Evolutionary conservation across 352 stramenopile species (phyloP).

Genomic region (Pythium utonaiense): DNA sequence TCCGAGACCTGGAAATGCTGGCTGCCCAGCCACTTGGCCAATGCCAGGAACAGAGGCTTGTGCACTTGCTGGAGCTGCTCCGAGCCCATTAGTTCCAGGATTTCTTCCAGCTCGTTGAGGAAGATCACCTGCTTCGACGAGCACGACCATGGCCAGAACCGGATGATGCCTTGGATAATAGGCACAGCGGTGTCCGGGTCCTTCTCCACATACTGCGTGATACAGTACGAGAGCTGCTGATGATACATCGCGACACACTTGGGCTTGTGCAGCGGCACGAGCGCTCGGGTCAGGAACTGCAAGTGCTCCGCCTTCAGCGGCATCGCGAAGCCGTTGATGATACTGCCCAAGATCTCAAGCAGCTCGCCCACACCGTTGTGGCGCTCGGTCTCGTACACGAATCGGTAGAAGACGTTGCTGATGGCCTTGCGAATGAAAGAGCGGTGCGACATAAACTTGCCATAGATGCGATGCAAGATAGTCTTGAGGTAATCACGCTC

Average conservation of each 20-base stretch:
- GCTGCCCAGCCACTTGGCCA: conserved; percentile 87
- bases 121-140: conserved; percentile 92
- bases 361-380: conserved; percentile 96
- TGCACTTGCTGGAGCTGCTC: conserved; percentile 79
- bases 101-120: conserved; percentile 98
- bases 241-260: conserved; percentile 95
- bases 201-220: conserved; percentile 99
- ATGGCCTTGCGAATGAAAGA: conserved; percentile 98
- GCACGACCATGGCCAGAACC: conserved; percentile 93
- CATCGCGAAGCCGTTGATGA: conserved; percentile 99
- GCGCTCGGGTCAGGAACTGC: conserved; percentile 90
- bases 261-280: conserved; percentile 97
- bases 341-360: conserved; percentile 98
- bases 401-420: conserved; percentile 98
- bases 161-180: conserved; percentile 93
- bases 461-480: conserved; percentile 98
- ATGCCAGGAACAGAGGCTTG: conserved; percentile 68
- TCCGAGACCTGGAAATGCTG: conserved; percentile 97
- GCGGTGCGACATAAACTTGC: conserved; percentile 97
- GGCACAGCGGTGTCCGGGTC: conserved; percentile 94
- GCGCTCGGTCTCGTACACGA: conserved; percentile 97
- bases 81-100: conserved; percentile 93
- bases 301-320: conserved; percentile 98
- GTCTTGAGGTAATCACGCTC: conserved; percentile 99
- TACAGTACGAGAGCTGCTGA: conserved; percentile 98